phyloP scores from a whole-genome alignment of 768 basidiomycete species.

The Boletus rex-veris region DNA sequence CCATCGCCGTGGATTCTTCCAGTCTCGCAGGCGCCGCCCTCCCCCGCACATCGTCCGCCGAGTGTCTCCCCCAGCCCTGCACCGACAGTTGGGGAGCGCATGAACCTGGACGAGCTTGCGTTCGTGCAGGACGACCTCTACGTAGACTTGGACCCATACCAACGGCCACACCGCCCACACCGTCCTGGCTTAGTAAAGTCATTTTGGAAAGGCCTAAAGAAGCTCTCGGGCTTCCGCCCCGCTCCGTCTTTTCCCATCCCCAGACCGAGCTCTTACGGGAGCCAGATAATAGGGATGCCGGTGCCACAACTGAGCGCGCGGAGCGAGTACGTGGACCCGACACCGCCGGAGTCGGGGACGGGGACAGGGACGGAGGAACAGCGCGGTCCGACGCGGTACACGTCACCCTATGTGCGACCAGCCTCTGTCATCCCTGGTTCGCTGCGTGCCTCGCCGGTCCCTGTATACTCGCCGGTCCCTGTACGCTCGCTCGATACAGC shows the following conservation, averaged over 20 bases:
- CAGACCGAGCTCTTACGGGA: background rate
- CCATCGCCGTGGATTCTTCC: conserved; percentile 5
- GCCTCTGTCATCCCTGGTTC: background rate
- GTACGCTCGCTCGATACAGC: background rate
- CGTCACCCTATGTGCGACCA: conserved; percentile 13
- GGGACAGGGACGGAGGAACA: conserved; percentile 22
- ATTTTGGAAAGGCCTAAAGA: conserved; percentile 34
- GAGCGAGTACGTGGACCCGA: conserved; percentile 17
- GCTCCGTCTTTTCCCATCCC: conserved; percentile 4
- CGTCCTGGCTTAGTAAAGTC: conserved; percentile 24
- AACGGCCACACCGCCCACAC: conserved; percentile 8
- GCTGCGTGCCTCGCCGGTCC: conserved; percentile 1
- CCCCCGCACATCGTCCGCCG: conserved; percentile 11
- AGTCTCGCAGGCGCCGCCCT: background rate
- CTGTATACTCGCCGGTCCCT: background rate
- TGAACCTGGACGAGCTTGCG: conserved; percentile 21
- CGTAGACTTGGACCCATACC: conserved; percentile 1
- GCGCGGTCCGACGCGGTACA: conserved; percentile 13
- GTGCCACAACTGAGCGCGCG: background rate
- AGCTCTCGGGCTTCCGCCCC: conserved; percentile 19
- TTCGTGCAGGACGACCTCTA: background rate
- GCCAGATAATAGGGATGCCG: conserved; percentile 6
- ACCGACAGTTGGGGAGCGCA: conserved; percentile 29
- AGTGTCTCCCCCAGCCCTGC: conserved; percentile 18
- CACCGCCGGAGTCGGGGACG: conserved; percentile 2